These are phyloP conservation scores for Dioscorea cayenensis DNA, from an alignment of 116 monocot genomes.

Conservation along the genomic window DNA sequence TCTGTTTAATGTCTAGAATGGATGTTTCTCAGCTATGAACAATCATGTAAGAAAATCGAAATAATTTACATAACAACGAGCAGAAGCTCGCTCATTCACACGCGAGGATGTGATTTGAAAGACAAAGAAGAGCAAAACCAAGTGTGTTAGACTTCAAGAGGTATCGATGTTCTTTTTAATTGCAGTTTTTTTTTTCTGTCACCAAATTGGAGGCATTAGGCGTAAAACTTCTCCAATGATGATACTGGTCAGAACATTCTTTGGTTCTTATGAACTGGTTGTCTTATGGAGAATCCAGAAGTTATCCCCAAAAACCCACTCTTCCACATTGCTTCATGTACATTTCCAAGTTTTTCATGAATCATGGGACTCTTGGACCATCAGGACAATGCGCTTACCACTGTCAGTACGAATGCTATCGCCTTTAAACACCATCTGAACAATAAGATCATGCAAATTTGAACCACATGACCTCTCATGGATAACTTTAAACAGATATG, in stretches of 20 bases:
- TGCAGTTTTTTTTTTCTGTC: too few species aligned
- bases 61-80: slow-evolving; percentile 14
- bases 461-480: not conserved
- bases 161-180: not conserved
- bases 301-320: slow-evolving; percentile 22
- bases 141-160: not conserved
- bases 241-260: slow-evolving; percentile 27
- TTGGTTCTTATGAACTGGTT: slow-evolving; percentile 17
- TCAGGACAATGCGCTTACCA: slow-evolving; percentile 49
- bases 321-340: slow-evolving; percentile 28
- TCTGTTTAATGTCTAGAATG: not conserved
- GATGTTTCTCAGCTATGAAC: not conserved
- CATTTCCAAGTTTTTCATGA: slow-evolving; percentile 28
- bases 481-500: not conserved
- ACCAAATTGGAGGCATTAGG: not conserved
- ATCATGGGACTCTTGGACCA: slow-evolving; percentile 67
- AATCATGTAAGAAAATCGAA: slow-evolving; percentile 2
- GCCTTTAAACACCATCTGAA: slow-evolving; percentile 54
- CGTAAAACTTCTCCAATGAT: not conserved
- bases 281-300: slow-evolving; percentile 39
- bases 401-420: slow-evolving; percentile 42
- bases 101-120: not conserved
- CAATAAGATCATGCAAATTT: slow-evolving; percentile 11
- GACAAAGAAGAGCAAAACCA: not conserved
- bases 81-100: not conserved